Evolutionary conservation across 495 filamentous ascomycete genomes (phyloP), one percentile per base, ranked within the genome.

Genomic region (Pseudotulostoma volvatum): DNA sequence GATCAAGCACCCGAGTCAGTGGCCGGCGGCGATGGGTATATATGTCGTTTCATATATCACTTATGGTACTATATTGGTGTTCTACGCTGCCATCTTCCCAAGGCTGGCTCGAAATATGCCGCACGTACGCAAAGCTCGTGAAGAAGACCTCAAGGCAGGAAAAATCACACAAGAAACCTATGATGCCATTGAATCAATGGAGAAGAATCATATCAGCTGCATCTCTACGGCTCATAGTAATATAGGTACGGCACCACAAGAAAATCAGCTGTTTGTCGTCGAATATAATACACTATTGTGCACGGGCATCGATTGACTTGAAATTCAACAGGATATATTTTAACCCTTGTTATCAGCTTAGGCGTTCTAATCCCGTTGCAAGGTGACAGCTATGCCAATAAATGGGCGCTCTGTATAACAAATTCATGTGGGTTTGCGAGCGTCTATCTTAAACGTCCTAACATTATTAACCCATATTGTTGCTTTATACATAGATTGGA

Each of bases 191-290:
- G 64, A 68, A 38, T 67, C 63, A 3, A 36, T 68, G 40, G 63
- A 68, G 44, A 51, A 53, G 15, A 68, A 67, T 36, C 64, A 68
- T 43, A 63, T 67, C 36, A 66, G 61, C 42, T 64, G 61, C 19
- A 54, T 64, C 4, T 67, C 61, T 2, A 68, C 63, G n/a, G 64
- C 63, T 2, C 64, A 68, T 41, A 66, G 61, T 35, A 67, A 68
- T 32, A 67, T 68, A 33, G 64, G 23, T 28, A 28, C 23, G 23
- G 5, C 11, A 11, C n/a, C n/a, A n/a, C n/a, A n/a, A n/a, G n/a
- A n/a, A n/a, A n/a, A n/a, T n/a, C n/a, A n/a, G n/a, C n/a, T n/a
- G n/a, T n/a, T n/a, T n/a, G n/a, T n/a, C n/a, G n/a, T n/a, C n/a
- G n/a, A n/a, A n/a, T n/a, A n/a, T n/a, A n/a, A n/a, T n/a, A n/a